phyloP scores from a whole-genome alignment of 768 basidiomycete species.

The Saitozyma podzolica region DNA sequence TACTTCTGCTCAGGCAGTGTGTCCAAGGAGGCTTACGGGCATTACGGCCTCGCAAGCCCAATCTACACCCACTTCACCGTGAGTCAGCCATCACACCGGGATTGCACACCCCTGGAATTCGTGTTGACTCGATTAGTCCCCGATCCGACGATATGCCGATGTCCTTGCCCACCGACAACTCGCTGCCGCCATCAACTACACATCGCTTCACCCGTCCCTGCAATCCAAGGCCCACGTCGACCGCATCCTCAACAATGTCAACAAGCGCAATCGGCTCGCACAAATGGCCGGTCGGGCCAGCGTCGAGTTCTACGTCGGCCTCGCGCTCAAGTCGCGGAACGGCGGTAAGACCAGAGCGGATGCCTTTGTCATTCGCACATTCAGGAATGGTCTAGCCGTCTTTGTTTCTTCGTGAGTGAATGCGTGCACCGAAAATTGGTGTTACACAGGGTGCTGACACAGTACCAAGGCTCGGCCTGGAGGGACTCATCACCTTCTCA shows the following conservation, averaged over 20 bases:
- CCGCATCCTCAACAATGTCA: slow-evolving; percentile 78
- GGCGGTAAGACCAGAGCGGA: slow-evolving; percentile 39
- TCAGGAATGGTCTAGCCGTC: slow-evolving; percentile 93
- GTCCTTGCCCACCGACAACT: slow-evolving; percentile 93
- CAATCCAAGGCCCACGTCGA: slow-evolving; percentile 89
- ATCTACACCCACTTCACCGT: slow-evolving; percentile 97
- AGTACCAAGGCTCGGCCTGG: slow-evolving; percentile 73
- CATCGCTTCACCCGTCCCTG: slow-evolving; percentile 78
- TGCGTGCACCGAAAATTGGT: not conserved
- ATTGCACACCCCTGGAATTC: no score
- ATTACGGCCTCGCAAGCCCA: slow-evolving; percentile 93
- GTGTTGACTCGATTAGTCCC: slow-evolving; percentile 57
- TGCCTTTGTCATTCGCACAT: slow-evolving; percentile 75
- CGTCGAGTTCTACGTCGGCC: slow-evolving; percentile 94
- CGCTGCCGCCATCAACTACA: slow-evolving; percentile 79
- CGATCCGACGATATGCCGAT: slow-evolving; percentile 94
- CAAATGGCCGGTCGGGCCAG: slow-evolving; percentile 97
- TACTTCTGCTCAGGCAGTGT: slow-evolving; percentile 98
- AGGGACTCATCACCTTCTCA: slow-evolving; percentile 85
- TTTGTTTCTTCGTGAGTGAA: slow-evolving; percentile 62
- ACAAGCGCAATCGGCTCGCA: slow-evolving; percentile 89
- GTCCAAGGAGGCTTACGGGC: slow-evolving; percentile 84
- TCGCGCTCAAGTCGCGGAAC: slow-evolving; percentile 69
- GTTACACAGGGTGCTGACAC: slow-evolving; percentile 2
- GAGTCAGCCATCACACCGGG: slow-evolving; percentile 9